These are phyloP conservation scores for Persicaria tinctoria DNA, from an alignment of 148 eudicot genomes.

Conservation along the genomic window DNA sequence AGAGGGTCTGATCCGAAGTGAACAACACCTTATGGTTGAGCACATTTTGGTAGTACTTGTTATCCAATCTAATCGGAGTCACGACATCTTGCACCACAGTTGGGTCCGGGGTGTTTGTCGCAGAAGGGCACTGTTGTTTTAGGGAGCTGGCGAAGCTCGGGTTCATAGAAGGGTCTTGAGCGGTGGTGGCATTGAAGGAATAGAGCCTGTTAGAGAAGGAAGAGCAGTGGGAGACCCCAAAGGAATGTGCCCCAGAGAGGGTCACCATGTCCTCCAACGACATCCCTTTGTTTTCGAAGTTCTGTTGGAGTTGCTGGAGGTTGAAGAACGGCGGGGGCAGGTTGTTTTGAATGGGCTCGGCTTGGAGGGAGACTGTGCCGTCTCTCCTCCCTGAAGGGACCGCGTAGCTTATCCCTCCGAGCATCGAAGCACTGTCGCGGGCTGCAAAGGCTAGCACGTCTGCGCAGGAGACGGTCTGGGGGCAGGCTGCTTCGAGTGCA, in stretches of 20 bases:
- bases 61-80: too few species aligned
- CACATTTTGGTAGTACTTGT: constrained; percentile 11
- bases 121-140: too few species aligned
- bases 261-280: constrained; percentile 1
- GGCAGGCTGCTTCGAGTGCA: too few species aligned
- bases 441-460: constrained; percentile 41
- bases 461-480: background rate
- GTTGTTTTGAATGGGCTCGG: constrained; percentile 16
- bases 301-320: constrained; percentile 17
- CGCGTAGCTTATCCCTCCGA: constrained; percentile 23
- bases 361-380: constrained; percentile 19
- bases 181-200: too few species aligned
- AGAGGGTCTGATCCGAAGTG: constrained; percentile 31
- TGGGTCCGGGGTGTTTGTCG: too few species aligned
- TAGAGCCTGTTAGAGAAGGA: too few species aligned
- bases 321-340: constrained; percentile 22
- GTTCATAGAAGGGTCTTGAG: too few species aligned
- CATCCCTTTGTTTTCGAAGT: constrained; percentile 18
- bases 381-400: constrained; percentile 32
- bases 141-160: too few species aligned
- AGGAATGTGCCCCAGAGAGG: too few species aligned
- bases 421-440: constrained; percentile 27
- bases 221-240: too few species aligned
- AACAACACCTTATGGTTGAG: constrained; percentile 18
- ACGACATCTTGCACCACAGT: too few species aligned